phyloP scores from a whole-genome alignment of 1,284 basidiomycete species.

The Neolentinus lepideus region DNA sequence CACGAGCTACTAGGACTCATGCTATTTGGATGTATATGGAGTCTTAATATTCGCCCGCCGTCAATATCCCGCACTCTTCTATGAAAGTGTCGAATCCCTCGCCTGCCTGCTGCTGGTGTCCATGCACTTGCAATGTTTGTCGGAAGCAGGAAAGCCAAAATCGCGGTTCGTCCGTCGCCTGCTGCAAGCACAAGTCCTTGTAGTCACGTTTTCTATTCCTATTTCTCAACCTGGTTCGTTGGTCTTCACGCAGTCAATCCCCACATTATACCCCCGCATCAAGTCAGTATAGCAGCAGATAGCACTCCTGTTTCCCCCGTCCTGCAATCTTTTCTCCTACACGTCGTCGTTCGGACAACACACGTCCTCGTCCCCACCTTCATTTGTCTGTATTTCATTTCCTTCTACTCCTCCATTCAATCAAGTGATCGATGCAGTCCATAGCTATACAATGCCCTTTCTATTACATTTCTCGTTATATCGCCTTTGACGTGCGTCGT shows the following conservation, averaged over 20 bases:
- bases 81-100: neutral
- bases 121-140: neutral
- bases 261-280: constrained; percentile 2
- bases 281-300: constrained; percentile 2
- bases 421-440: neutral
- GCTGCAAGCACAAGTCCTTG: neutral
- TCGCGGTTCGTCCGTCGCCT: neutral
- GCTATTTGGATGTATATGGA: constrained; percentile 2
- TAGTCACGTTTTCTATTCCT: neutral
- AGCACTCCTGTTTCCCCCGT: neutral
- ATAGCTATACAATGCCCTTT: neutral
- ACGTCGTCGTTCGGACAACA: neutral
- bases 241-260: constrained; percentile 2
- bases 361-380: constrained; percentile 1
- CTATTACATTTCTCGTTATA: neutral
- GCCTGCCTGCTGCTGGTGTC: neutral
- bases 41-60: neutral
- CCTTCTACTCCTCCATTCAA: neutral
- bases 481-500: constrained; percentile 9
- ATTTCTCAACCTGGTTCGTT: neutral
- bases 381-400: constrained; percentile 1
- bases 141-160: neutral
- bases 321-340: constrained; percentile 1
- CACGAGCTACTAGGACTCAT: neutral
- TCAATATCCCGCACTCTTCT: neutral